phyloP scores from a whole-genome alignment of 1,139 yeast genomes.

The Blastobotrys elegans region DNA sequence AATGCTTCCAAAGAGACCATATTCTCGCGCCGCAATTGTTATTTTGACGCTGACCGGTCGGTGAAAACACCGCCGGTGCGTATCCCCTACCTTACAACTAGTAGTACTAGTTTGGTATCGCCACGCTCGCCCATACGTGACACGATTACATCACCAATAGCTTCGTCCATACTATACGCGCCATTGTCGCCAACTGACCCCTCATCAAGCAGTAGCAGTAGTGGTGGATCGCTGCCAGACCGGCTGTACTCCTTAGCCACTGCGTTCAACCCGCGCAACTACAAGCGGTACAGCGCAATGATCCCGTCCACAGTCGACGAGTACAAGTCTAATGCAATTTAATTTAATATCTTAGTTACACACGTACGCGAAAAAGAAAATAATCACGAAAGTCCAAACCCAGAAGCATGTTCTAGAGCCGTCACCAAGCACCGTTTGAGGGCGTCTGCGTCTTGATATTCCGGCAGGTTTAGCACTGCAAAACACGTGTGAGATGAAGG shows the following conservation, averaged over 20 bases:
- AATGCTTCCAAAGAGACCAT: no score
- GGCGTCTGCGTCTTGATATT: conserved; percentile 18
- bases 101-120: background rate
- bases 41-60: no score
- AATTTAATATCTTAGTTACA: no score
- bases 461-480: conserved; percentile 26
- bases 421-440: conserved; percentile 21
- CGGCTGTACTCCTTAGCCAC: background rate
- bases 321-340: no score
- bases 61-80: no score
- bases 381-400: conserved; percentile 25
- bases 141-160: background rate
- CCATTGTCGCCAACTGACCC: background rate
- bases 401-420: conserved; percentile 28
- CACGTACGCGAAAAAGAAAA: no score
- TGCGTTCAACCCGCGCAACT: background rate
- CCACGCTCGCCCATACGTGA: background rate
- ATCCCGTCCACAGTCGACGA: no score
- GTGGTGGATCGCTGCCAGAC: background rate
- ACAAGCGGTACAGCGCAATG: no score
- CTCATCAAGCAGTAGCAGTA: no score
- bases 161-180: background rate
- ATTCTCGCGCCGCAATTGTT: no score
- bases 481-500: conserved; percentile 30
- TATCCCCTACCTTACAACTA: background rate